Conservation (phyloP, 768 basidiomycete genomes). For the Mycena filopes region DNA sequence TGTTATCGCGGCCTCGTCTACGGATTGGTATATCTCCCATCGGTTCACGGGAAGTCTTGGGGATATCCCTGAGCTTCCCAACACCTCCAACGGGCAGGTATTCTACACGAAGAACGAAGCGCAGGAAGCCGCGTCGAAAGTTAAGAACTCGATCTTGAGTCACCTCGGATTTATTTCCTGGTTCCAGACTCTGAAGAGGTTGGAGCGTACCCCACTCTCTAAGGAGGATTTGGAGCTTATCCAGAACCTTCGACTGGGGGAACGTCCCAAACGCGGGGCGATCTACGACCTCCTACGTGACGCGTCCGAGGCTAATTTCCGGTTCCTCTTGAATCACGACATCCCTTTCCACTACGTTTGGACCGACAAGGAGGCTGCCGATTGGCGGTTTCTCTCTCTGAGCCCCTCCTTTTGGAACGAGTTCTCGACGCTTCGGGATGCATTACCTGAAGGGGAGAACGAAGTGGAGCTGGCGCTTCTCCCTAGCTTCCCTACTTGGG, state of each 20-base stretch:
- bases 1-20: too few species aligned
- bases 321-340: not conserved
- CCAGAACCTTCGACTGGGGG: not conserved
- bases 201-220: not conserved
- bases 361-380: not conserved
- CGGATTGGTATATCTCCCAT: too few species aligned
- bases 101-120: not conserved
- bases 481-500: not conserved
- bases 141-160: not conserved
- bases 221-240: not conserved
- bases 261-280: not conserved
- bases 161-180: not conserved
- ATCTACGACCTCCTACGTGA: not conserved
- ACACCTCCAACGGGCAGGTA: not conserved
- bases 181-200: not conserved
- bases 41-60: too few species aligned
- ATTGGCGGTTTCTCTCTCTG: not conserved
- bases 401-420: not conserved
- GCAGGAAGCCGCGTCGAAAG: not conserved
- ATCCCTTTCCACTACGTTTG: not conserved
- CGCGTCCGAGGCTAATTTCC: not conserved
- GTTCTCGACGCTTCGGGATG: not conserved
- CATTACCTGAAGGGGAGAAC: not conserved
- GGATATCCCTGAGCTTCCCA: too few species aligned
- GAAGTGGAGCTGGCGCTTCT: not conserved